These are phyloP conservation scores for Pyrus pyrifolia DNA, from an alignment of 306 rosid species.

Conservation along the genomic window DNA sequence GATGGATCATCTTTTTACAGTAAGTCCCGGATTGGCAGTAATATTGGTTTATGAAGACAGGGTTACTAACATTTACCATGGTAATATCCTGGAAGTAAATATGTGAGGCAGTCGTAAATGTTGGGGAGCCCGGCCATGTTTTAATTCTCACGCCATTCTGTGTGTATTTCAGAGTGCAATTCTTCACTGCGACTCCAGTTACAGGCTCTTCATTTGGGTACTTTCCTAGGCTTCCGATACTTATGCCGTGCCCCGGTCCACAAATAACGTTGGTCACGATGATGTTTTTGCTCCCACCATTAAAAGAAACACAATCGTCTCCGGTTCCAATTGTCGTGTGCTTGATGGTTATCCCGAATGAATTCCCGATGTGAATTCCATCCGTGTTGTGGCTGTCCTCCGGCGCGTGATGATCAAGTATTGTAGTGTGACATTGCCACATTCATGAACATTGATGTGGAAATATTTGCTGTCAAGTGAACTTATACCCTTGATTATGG, in stretches of 20 bases:
- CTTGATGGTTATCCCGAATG: constrained; percentile 22
- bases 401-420: constrained; percentile 24
- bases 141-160: constrained; percentile 41
- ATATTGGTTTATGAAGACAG: constrained; percentile 41
- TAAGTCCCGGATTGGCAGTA: constrained; percentile 26
- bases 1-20: neutral
- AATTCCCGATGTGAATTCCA: constrained; percentile 46
- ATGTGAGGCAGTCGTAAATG: neutral
- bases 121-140: constrained; percentile 31
- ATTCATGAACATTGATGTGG: constrained; percentile 26
- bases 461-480: constrained; percentile 27
- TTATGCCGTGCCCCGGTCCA: neutral
- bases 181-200: constrained; percentile 9
- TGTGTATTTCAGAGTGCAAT: constrained; percentile 26
- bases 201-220: constrained; percentile 22
- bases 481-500: constrained; percentile 12
- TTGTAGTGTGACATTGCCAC: constrained; percentile 28
- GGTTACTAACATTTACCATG: constrained; percentile 32
- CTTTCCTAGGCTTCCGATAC: neutral
- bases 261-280: neutral
- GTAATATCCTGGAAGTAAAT: constrained; percentile 30
- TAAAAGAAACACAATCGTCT: constrained; percentile 49
- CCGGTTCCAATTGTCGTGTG: constrained; percentile 28
- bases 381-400: constrained; percentile 32
- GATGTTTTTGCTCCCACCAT: constrained; percentile 30